Evolutionary conservation across 768 basidiomycete species (phyloP), one percentile per base, ranked within the genome.

Genomic region (Lanmaoa pseudosensibilis): DNA sequence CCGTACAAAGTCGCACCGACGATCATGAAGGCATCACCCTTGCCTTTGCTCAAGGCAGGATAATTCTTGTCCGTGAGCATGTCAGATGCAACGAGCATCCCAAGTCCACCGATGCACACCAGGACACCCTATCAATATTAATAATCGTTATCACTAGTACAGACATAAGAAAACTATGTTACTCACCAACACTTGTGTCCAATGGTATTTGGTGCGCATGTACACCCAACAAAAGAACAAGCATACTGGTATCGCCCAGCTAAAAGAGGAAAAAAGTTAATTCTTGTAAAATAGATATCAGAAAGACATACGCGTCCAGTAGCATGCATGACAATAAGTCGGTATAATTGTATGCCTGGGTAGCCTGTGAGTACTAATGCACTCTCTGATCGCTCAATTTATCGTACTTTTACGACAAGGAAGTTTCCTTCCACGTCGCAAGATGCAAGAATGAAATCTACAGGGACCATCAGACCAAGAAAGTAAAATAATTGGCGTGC

Each of bases 371-470:
- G 41, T 36, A 27, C 10, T 5, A 8, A 19, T 27, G 21, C 25
- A 30, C 25, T 15, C 38, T 7, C 15, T 16, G 21, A 45, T 30
- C 5, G 21, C 16, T 3, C 19, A 33, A 46, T 33, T 16, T 0
- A 27, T 19, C 68, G 37, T 56, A 84, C 86, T 70, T 90, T 90
- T 52, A 94, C 84, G 41, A 89, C 92, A 57, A 92, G 73, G 66
- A 91, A 94, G 69, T 94, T 94, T 34, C 87, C 92, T 69, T 94
- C 92, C 37, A 94, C 92, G 66, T 94, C 92, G 69, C 84, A 89
- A 30, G 78, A 81, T 23, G 88, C 91, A 33, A 94, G 77, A 55
- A 93, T 78, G 57, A 92, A 71, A 69, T 94, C 92, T 93, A 63
- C 2, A 19, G 34, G 43, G 7, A 18, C 43, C 8, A 11, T 64